These are phyloP conservation scores for Harringtonia lauricola DNA, from an alignment of 2,329 filamentous ascomycete species.

Conservation along the genomic window DNA sequence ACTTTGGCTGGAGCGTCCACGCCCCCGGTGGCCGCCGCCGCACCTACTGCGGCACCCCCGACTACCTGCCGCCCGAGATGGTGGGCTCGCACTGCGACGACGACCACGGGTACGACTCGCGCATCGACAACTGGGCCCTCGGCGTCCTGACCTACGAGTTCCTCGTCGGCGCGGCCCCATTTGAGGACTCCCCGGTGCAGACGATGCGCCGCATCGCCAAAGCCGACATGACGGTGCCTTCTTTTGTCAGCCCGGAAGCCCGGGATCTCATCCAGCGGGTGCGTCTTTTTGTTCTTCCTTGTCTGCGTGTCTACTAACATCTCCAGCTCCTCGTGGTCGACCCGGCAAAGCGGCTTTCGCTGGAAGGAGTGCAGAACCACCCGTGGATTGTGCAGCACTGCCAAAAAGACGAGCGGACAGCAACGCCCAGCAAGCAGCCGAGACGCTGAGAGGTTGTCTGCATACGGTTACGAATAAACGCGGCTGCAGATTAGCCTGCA, in stretches of 20 bases:
- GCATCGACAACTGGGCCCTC: conserved; percentile 92
- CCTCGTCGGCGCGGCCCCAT: conserved; percentile 87
- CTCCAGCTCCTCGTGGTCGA: conserved; percentile 74
- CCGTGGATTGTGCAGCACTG: conserved; percentile 99
- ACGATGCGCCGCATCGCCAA: conserved; percentile 82
- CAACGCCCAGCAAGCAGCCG: conserved; percentile 15
- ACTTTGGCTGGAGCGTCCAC: conserved; percentile 98
- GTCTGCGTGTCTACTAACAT: conserved; percentile 17
- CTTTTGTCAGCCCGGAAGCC: conserved; percentile 82
- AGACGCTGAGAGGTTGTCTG: too few species aligned
- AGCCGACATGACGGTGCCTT: conserved; percentile 85
- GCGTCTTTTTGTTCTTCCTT: conserved; percentile 3
- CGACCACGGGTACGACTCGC: conserved; percentile 86
- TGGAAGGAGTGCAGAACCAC: conserved; percentile 80
- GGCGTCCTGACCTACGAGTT: conserved; percentile 96
- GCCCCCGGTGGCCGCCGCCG: conserved; percentile 87
- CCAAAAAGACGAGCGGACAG: conserved; percentile 46
- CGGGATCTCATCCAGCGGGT: conserved; percentile 87
- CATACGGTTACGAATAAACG: too few species aligned
- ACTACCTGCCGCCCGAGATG: conserved; percentile 98
- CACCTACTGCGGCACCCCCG: conserved; percentile 96
- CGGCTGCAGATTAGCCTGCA: too few species aligned
- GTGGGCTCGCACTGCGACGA: conserved; percentile 45
- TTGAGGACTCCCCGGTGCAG: conserved; percentile 91
- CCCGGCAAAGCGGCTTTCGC: conserved; percentile 81